Evolutionary conservation across 257 asterid genomes (phyloP).

Genomic region (Solanum stenotomum): DNA sequence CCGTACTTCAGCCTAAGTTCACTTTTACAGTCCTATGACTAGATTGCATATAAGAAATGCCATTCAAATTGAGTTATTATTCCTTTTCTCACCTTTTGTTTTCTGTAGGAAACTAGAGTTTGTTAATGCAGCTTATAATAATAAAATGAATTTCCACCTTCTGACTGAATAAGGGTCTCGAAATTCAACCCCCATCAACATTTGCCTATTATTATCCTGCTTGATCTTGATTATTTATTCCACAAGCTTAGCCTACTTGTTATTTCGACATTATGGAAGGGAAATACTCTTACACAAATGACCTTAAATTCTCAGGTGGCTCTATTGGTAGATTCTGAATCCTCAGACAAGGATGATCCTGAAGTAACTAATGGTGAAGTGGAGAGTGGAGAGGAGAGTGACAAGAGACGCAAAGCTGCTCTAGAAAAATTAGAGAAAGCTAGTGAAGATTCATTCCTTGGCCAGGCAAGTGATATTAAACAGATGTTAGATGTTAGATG

Average conservation of each 20-base stretch:
- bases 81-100: neutral
- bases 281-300: slow-evolving; percentile 2
- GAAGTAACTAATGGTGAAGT: slow-evolving; percentile 36
- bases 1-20: neutral
- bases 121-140: neutral
- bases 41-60: neutral
- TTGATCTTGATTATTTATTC: neutral
- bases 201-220: neutral
- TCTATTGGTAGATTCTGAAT: slow-evolving; percentile 49
- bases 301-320: neutral
- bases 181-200: neutral
- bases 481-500: neutral
- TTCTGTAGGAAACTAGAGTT: neutral
- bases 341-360: slow-evolving; percentile 38
- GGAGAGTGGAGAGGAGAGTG: slow-evolving; percentile 64
- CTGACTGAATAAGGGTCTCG: neutral
- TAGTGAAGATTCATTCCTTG: slow-evolving; percentile 74
- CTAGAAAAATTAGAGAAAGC: slow-evolving; percentile 79
- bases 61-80: neutral
- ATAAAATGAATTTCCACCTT: neutral
- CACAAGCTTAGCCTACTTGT: slow-evolving; percentile 21
- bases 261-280: neutral
- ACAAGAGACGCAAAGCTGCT: slow-evolving; percentile 52
- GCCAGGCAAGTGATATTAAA: slow-evolving; percentile 59
- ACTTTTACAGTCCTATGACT: neutral